phyloP scores from a whole-genome alignment of 805 yeast species.

The Limtongia smithiae region DNA sequence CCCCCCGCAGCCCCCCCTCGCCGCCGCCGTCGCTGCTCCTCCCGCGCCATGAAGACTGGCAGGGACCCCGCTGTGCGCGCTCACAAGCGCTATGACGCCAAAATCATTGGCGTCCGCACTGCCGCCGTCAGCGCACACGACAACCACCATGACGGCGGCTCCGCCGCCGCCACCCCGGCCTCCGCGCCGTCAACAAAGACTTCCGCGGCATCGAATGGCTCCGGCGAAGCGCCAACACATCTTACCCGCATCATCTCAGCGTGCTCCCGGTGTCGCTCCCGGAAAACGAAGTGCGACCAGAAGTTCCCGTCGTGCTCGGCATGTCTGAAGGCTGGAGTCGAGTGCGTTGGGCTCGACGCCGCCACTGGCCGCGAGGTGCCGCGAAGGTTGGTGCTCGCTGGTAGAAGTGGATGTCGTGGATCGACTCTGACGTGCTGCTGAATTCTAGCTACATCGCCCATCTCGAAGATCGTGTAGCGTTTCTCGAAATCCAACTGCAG shows the following conservation, averaged over 20 bases:
- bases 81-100: constrained; percentile 5
- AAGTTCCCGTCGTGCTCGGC: constrained; percentile 63
- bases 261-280: constrained; percentile 73
- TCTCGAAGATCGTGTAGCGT: constrained; percentile 60
- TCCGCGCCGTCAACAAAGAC: constrained; percentile 1
- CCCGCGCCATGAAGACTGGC: constrained; percentile 13
- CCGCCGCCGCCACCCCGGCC: not conserved
- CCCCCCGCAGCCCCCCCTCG: not conserved
- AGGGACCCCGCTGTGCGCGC: constrained; percentile 6
- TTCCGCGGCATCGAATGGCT: constrained; percentile 24
- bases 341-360: constrained; percentile 81
- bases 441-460: constrained; percentile 52
- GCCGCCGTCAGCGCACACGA: too few relatives aligned
- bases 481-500: constrained; percentile 51
- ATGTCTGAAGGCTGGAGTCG: constrained; percentile 60
- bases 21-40: too few relatives aligned
- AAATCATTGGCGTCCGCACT: constrained; percentile 1
- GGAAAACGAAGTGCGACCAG: constrained; percentile 66
- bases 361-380: constrained; percentile 86
- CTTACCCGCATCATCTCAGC: constrained; percentile 53
- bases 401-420: too few relatives aligned
- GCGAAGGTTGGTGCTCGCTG: constrained; percentile 54
- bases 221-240: constrained; percentile 25
- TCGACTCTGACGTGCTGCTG: not conserved
- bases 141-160: not conserved